Evolutionary conservation across 805 yeast genomes (phyloP).

Genomic region (Clavispora santaluciae): DNA sequence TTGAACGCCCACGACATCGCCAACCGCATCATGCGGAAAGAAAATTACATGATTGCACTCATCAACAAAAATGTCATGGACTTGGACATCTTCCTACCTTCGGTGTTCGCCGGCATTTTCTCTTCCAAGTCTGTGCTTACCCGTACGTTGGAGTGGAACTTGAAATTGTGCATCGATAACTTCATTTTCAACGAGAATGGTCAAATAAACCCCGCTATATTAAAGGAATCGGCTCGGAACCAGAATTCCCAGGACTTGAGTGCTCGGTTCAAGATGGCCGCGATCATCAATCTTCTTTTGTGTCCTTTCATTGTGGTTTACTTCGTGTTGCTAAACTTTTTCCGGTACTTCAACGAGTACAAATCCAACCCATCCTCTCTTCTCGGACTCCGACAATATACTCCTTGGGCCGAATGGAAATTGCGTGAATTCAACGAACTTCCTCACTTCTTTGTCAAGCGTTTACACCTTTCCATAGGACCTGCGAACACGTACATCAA

Average conservation of each 20-base stretch:
- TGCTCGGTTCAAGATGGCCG: slow-evolving; percentile 83
- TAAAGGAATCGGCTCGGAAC: slow-evolving; percentile 67
- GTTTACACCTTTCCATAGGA: slow-evolving; percentile 71
- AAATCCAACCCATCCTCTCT: slow-evolving; percentile 81
- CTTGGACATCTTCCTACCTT: slow-evolving; percentile 40
- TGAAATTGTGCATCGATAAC: slow-evolving; percentile 81
- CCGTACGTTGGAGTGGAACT: slow-evolving; percentile 90
- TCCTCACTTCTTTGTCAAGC: slow-evolving; percentile 77
- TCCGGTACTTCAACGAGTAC: slow-evolving; percentile 89
- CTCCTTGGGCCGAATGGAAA: slow-evolving; percentile 94
- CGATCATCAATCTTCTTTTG: slow-evolving; percentile 71
- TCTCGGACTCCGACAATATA: slow-evolving; percentile 68
- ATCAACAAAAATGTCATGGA: slow-evolving; percentile 74
- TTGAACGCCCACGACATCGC: slow-evolving; percentile 93
- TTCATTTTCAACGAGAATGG: slow-evolving; percentile 81
- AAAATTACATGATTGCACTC: slow-evolving; percentile 87
- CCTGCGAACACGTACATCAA: slow-evolving; percentile 81
- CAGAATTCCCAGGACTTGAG: slow-evolving; percentile 63
- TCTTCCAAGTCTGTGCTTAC: slow-evolving; percentile 50
- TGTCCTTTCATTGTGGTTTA: slow-evolving; percentile 86
- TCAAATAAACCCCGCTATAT: slow-evolving; percentile 64
- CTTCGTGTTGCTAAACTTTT: slow-evolving; percentile 76
- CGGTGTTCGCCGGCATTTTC: slow-evolving; percentile 13
- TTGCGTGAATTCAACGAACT: slow-evolving; percentile 91
- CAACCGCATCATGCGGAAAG: slow-evolving; percentile 91